Conservation (phyloP, 495 filamentous ascomycete genomes). For the Opeltia flavorubescens region DNA sequence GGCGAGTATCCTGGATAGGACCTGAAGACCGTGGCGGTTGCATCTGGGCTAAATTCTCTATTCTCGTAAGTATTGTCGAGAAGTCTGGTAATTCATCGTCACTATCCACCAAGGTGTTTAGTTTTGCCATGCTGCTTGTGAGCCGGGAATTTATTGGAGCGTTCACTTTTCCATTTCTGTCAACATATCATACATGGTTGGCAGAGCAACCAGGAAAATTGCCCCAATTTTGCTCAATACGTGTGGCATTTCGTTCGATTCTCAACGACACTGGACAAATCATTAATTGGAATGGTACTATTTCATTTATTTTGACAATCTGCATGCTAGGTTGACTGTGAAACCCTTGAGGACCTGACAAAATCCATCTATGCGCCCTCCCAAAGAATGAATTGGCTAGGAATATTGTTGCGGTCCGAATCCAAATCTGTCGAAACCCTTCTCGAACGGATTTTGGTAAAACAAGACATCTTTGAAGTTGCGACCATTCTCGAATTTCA, state of each 20-base stretch:
- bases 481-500: conserved; percentile 28
- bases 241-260: too few relatives aligned
- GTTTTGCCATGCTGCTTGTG: conserved; percentile 4
- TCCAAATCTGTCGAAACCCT: too few relatives aligned
- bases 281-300: not conserved
- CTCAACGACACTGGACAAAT: too few relatives aligned
- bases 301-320: not conserved
- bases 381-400: too few relatives aligned
- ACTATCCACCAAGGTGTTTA: conserved; percentile 7
- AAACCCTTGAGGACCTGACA: too few relatives aligned
- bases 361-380: too few relatives aligned
- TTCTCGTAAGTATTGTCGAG: conserved; percentile 1
- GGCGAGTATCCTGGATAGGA: too few relatives aligned
- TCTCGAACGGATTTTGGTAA: not conserved
- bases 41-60: not conserved
- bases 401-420: too few relatives aligned
- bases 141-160: not conserved
- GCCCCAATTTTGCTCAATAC: too few relatives aligned
- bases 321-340: not conserved
- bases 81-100: conserved; percentile 16
- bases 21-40: not conserved
- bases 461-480: not conserved
- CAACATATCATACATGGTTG: too few relatives aligned
- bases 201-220: too few relatives aligned
- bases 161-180: too few relatives aligned